Evolutionary conservation across 2,329 filamentous ascomycete species (phyloP).

Genomic region (Neobulgaria alba): DNA sequence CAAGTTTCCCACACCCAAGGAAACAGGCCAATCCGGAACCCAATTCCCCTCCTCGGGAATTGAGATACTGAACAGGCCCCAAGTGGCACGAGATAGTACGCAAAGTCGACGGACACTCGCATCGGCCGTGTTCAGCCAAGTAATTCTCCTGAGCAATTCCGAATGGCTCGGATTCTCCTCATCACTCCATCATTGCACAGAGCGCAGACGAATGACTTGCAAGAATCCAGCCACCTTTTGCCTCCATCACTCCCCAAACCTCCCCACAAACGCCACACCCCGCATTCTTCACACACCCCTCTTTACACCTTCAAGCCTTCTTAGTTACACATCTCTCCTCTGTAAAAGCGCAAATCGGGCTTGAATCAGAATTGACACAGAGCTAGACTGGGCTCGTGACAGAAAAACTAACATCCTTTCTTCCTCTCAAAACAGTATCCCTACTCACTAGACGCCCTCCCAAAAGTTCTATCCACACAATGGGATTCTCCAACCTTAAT

Average conservation of each 20-base stretch:
- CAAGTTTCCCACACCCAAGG: too few species aligned
- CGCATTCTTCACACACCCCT: conserved; percentile 6
- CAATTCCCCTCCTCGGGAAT: too few species aligned
- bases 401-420: conserved; percentile 1
- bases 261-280: conserved; percentile 7
- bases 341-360: too few species aligned
- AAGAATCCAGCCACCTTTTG: background rate
- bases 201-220: conserved; percentile 7
- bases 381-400: too few species aligned
- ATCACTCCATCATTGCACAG: conserved; percentile 7
- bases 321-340: too few species aligned
- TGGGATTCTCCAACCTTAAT: conserved; percentile 60
- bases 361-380: too few species aligned
- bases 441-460: conserved; percentile 61
- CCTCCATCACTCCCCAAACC: background rate
- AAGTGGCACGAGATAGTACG: background rate
- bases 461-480: conserved; percentile 51
- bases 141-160: conserved; percentile 3
- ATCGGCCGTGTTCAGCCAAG: too few species aligned
- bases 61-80: background rate
- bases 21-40: too few species aligned
- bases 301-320: too few species aligned
- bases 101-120: background rate
- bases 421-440: too few species aligned
- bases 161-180: conserved; percentile 2